Evolutionary conservation across 129 eudicot genomes (phyloP), one percentile per base, ranked within the genome.

Genomic region (Flaveria brownii): DNA sequence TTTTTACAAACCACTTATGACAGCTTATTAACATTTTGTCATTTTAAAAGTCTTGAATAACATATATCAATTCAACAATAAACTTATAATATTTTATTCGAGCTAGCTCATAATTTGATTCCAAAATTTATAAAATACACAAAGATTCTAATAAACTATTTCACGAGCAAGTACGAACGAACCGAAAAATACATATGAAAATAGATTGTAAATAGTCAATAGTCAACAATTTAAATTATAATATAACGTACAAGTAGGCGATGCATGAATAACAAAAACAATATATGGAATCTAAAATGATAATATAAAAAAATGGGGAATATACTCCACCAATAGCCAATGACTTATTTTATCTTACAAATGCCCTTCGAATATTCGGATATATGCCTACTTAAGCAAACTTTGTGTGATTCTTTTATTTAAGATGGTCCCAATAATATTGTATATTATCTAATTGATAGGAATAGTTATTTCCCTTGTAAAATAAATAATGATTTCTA

Each of bases 361-460:
- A 80, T 45, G 52, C 71, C 71, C 71, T 43, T 22, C 55, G 84
- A 80, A 80, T 80, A 80, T 80, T 68, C 80, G 84, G 71, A 74
- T 57, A 80, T 80, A 25, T 80, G 18, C 75, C 74, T 61, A 28
- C 79, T 73, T 43, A 41, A 23, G 46, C 42, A 73, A 73, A 54
- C 62, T 54, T 54, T 22, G 43, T 65, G 72, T 42, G 18, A 15
- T 45, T 45, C 62, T 43, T 54, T 74, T 45, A 26, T 68, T 17
- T 57, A 66, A 6, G 54, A 67, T 68, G 84, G 80, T 59, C 84
- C 84, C 76, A 46, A 46, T 56, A 56, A 28, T 74, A 67, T 45
- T 45, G 11, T 66, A 74, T 74, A 33, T 80, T 74, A 80, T 74
- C 79, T 22, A 54, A 33, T 26, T 54, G 5, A 15, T 64, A 78